Evolutionary conservation across 1,284 basidiomycete species (phyloP).

Genomic region (Exobasidium cylindrosporum): DNA sequence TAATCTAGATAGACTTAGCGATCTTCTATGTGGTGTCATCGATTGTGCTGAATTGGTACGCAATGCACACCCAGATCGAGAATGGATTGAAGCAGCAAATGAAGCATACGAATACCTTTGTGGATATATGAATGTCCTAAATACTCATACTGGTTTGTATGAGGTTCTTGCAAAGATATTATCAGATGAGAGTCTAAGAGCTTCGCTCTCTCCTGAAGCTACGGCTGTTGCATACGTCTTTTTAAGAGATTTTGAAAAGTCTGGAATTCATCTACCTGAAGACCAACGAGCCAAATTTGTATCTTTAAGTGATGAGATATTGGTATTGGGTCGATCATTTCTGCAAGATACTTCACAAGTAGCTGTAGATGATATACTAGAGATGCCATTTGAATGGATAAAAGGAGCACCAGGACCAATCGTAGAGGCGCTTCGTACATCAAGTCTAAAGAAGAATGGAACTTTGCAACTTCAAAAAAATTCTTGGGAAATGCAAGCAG

Average conservation of each 20-base stretch:
- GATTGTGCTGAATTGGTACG: conserved; percentile 91
- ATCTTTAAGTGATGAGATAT: conserved; percentile 81
- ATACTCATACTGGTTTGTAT: conserved; percentile 90
- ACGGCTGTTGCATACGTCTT: conserved; percentile 80
- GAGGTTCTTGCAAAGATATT: conserved; percentile 55
- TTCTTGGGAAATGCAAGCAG: conserved; percentile 78
- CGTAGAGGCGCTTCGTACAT: background rate
- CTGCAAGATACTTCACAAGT: conserved; percentile 58
- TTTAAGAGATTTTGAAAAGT: conserved; percentile 94
- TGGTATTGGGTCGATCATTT: conserved; percentile 83
- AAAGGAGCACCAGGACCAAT: conserved; percentile 4
- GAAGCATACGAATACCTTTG: conserved; percentile 85
- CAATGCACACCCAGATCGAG: conserved; percentile 82
- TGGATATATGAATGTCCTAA: conserved; percentile 95
- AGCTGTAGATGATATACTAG: background rate
- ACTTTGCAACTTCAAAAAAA: background rate
- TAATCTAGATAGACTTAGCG: conserved; percentile 80
- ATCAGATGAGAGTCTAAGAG: conserved; percentile 41
- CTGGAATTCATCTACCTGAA: conserved; percentile 84
- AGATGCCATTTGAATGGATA: conserved; percentile 7
- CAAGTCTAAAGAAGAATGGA: background rate
- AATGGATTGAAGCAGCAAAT: conserved; percentile 81
- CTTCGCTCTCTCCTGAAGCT: conserved; percentile 52
- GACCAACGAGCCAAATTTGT: conserved; percentile 78
- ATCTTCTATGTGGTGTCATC: conserved; percentile 91